A percentile compares a stretch with the other conserved stretches of the same genome.
These are phyloP conservation scores for Aspergillus sclerotioniger DNA, from an alignment of 495 filamentous ascomycete species.

Conservation along the genomic window DNA sequence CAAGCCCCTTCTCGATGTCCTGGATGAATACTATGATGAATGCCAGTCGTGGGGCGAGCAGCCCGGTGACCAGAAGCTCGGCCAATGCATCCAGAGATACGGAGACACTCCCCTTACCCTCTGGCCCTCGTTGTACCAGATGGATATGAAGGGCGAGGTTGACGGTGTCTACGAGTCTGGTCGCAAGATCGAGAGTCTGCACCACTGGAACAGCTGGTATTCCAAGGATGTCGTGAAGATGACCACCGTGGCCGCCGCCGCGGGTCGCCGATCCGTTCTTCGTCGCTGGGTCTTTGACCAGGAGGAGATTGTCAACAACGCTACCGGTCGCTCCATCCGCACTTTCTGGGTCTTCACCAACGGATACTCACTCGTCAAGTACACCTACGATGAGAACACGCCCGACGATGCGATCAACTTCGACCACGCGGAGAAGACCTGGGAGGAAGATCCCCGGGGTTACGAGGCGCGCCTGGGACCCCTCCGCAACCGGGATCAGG, in stretches of 20 bases:
- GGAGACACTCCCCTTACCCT: conserved; percentile 55
- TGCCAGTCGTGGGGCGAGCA: conserved; percentile 52
- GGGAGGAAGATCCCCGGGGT: conserved; percentile 48
- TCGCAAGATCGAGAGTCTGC: conserved; percentile 54
- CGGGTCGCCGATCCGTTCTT: conserved; percentile 59
- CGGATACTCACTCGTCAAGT: conserved; percentile 60
- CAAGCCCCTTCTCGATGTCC: conserved; percentile 52
- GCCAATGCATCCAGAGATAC: conserved; percentile 59
- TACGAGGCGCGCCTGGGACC: conserved; percentile 55
- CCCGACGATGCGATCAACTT: conserved; percentile 52
- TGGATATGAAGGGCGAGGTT: conserved; percentile 59
- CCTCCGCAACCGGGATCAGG: conserved; percentile 44
- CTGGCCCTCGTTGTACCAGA: conserved; percentile 60
- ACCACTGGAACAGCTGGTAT: conserved; percentile 64
- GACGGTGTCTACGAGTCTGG: conserved; percentile 65
- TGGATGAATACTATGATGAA: conserved; percentile 52
- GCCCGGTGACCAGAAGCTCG: conserved; percentile 60
- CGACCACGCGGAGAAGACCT: conserved; percentile 59
- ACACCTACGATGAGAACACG: conserved; percentile 45
- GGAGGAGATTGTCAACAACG: conserved; percentile 45
- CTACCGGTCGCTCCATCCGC: conserved; percentile 38
- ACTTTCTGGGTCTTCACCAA: conserved; percentile 59
- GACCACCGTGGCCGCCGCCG: conserved; percentile 53
- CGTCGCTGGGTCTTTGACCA: conserved; percentile 60
- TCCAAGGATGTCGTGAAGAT: conserved; percentile 57